Conservation (phyloP, 1,139 yeast species). For the Pichia sp. region DNA sequence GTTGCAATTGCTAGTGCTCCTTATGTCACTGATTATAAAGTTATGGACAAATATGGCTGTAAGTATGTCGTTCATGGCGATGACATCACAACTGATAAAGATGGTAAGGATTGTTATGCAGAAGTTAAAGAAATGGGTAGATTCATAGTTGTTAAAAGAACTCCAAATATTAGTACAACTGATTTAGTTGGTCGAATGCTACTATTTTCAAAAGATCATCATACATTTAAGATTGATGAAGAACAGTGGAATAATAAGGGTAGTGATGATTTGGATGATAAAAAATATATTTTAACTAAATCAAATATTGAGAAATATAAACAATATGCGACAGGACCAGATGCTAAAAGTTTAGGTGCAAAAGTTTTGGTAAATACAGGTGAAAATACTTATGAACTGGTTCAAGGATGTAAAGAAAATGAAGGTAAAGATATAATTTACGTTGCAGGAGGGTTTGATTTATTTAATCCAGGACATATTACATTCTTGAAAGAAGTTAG, state of each 20-base stretch:
- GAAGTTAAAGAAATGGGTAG: constrained; percentile 78
- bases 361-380: constrained; percentile 46
- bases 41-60: constrained; percentile 72
- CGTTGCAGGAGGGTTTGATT: constrained; percentile 83
- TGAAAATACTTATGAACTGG: constrained; percentile 31
- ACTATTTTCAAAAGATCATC: constrained; percentile 53
- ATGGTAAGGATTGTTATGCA: constrained; percentile 90
- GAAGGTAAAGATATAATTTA: constrained; percentile 36
- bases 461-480: constrained; percentile 91
- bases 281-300: constrained; percentile 15
- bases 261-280: background rate
- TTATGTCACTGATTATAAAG: constrained; percentile 84
- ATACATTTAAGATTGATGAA: constrained; percentile 36
- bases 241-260: constrained; percentile 20
- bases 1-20: constrained; percentile 74
- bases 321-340: constrained; percentile 58
- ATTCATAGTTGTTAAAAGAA: constrained; percentile 82
- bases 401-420: constrained; percentile 29
- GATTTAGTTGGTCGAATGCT: constrained; percentile 92
- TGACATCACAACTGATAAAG: constrained; percentile 92
- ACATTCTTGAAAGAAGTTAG: constrained; percentile 51
- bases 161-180: constrained; percentile 91
- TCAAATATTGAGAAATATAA: constrained; percentile 36
- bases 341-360: constrained; percentile 57
- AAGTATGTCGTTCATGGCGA: constrained; percentile 94